Evolutionary conservation across 2,329 filamentous ascomycete genomes (phyloP), one percentile per base, ranked within the genome.

Genomic region (Clarireedia hainanense): DNA sequence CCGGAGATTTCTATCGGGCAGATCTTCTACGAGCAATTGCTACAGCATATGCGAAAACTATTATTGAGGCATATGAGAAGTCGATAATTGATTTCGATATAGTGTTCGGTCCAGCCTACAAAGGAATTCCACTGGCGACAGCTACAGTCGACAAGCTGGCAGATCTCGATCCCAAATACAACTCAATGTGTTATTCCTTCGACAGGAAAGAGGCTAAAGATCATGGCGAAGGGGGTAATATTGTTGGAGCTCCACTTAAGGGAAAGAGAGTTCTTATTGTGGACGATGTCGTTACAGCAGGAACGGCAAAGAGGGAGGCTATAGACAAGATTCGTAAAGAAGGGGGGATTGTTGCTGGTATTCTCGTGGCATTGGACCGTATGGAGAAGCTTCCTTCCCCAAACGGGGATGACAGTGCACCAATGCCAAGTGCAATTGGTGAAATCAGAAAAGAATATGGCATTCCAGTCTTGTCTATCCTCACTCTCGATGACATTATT

Each of bases 171-270:
- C 75, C 80, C 17, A 81, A 78, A 59, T 94, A 87, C 72, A 82
- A 81, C 55, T 73, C 79, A 45, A 78, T 88, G 56, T 89, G 85
- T 68, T 97, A 96, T 75, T 86, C 85, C 36, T 97, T 95, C 75
- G 95, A 97, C 74, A 84, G 94, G 68, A 97, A 97, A 75, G 94
- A 97, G 75, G 88, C 86, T 67, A 97, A 97, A 77, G 88, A 90
- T 68, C 92, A 97, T 71, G 92, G 94, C 46, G 94, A 99, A 74
- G 92, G 92, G 36, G 92, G 94, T 45, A 88, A 83, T 70, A 95
- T 97, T 66, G 91, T 97, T 14, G 94, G 94, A 10, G 88, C 90
- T 27, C 80, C 86, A 6, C 76, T 97, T 52, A 87, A 88, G 73
- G 91, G 89, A 53, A 91, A 94, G 80, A 83, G 80, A 58, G 84